Conservation (phyloP, 2,329 filamentous ascomycete genomes). For the Teratosphaeria gauchensis region DNA sequence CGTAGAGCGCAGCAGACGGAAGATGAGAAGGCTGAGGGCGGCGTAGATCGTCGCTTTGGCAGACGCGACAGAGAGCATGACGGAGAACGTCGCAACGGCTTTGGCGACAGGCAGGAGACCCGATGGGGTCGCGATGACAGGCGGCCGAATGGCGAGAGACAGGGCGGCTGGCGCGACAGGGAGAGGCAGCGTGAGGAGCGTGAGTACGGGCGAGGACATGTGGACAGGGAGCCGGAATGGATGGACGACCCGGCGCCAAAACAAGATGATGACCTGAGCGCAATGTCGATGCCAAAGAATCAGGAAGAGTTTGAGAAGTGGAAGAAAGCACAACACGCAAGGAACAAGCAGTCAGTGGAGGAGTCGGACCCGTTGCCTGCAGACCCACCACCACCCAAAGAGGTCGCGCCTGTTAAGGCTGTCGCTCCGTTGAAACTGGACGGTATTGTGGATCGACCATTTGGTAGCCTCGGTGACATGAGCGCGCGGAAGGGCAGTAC, state of each 20-base stretch:
- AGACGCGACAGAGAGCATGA: conserved; percentile 23
- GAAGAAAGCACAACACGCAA: conserved; percentile 77
- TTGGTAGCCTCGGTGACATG: conserved; percentile 50
- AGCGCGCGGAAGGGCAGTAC: conserved; percentile 31
- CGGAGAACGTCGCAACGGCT: conserved; percentile 53
- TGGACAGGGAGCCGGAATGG: conserved; percentile 85
- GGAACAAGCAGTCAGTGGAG: conserved; percentile 35
- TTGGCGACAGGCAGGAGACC: conserved; percentile 62
- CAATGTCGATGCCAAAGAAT: conserved; percentile 47
- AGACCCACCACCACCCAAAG: background rate
- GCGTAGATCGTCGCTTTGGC: conserved; percentile 34
- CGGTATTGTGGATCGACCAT: conserved; percentile 66
- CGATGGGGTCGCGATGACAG: conserved; percentile 38
- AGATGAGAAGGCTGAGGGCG: conserved; percentile 57
- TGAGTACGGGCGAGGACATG: conserved; percentile 44
- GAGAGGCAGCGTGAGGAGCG: conserved; percentile 39
- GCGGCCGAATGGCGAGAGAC: conserved; percentile 31
- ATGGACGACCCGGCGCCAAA: conserved; percentile 53
- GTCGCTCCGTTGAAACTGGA: conserved; percentile 57
- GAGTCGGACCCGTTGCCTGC: conserved; percentile 3
- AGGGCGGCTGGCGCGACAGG: conserved; percentile 51
- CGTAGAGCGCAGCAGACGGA: conserved; percentile 35
- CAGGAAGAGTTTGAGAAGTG: conserved; percentile 90
- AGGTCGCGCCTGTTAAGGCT: conserved; percentile 31
- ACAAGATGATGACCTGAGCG: conserved; percentile 46